These are phyloP conservation scores for Rhizoclosmatium globosum DNA, from an alignment of 192 early-diverging fungal genomes.

Conservation along the genomic window DNA sequence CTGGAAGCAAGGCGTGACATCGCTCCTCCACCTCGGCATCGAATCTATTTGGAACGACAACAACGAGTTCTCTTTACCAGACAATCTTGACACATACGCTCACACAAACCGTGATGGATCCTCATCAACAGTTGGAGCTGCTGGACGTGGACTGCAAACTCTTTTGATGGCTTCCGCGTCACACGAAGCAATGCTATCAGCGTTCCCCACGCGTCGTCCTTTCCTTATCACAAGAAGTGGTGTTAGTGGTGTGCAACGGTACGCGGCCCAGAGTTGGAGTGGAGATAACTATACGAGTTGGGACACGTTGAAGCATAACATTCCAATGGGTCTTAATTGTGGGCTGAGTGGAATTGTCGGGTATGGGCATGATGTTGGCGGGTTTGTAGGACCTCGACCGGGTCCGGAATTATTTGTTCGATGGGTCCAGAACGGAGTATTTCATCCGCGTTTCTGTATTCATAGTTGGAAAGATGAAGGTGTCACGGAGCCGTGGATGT, in stretches of 20 bases:
- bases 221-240: constrained; percentile 65
- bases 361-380: constrained; percentile 71
- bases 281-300: constrained; percentile 67
- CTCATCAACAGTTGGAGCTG: constrained; percentile 36
- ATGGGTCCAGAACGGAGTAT: constrained; percentile 70
- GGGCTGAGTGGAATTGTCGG: constrained; percentile 53
- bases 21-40: constrained; percentile 58
- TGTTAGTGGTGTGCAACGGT: constrained; percentile 53
- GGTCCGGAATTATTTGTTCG: constrained; percentile 63
- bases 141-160: constrained; percentile 62
- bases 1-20: constrained; percentile 61
- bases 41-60: constrained; percentile 69
- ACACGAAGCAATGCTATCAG: constrained; percentile 61
- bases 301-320: constrained; percentile 69
- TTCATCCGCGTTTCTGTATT: constrained; percentile 65
- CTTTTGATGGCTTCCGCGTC: constrained; percentile 63
- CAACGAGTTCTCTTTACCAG: constrained; percentile 58
- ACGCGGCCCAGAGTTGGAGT: constrained; percentile 64
- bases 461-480: constrained; percentile 70
- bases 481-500: constrained; percentile 72
- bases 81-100: constrained; percentile 45
- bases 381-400: constrained; percentile 65
- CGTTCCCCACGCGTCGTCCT: constrained; percentile 46
- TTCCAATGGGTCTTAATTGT: constrained; percentile 65
- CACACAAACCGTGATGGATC: not conserved